Evolutionary conservation across 805 yeast genomes (phyloP), one percentile per base, ranked within the genome.

Genomic region (Lipomyces anomalus): DNA sequence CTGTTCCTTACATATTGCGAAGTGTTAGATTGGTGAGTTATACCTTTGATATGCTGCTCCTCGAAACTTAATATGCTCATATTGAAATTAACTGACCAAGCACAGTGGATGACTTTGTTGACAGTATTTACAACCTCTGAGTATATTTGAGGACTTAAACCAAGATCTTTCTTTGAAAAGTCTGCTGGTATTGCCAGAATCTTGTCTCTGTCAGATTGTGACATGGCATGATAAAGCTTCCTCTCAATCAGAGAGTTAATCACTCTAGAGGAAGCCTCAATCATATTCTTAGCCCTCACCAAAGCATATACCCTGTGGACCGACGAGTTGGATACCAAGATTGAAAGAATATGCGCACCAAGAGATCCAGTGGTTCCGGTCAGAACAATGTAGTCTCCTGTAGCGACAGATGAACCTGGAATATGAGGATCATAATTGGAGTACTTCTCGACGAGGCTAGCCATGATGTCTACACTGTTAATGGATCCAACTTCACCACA

Each of bases 41-140:
- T n/a, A n/a, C 50, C 52, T 9, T 24, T 39, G 28, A 48, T 48
- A 23, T 48, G 52, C n/a, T 28, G 13, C 13, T 40, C 33, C 11
- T 48, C 52, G 30, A 48, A 48, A 11, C 46, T 42, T 17, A 23
- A 30, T 7, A 48, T 37, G 20, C 44, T 42, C 17, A 42, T 28
- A 35, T 46, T 46, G 38, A 48, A 46, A 26, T 48, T 48, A 13
- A 48, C 52, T 2, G 52, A 40, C 52, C 52, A 48, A 5, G 52
- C 52, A 22, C 43, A 28, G 30, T 48, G 52, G 22, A 48, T 46
- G 6, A 48, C 47, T 3, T 35, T 23, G 3, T 49, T 41, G 34
- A 46, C 17, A 4, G 6, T 17, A 11, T 48, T 16, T 4, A 13
- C 35, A 11, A 48, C 35, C 11, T 46, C 33, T 5, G 23, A 13